phyloP scores from a whole-genome alignment of 1,284 basidiomycete genomes.

The Heterobasidion parviporum region DNA sequence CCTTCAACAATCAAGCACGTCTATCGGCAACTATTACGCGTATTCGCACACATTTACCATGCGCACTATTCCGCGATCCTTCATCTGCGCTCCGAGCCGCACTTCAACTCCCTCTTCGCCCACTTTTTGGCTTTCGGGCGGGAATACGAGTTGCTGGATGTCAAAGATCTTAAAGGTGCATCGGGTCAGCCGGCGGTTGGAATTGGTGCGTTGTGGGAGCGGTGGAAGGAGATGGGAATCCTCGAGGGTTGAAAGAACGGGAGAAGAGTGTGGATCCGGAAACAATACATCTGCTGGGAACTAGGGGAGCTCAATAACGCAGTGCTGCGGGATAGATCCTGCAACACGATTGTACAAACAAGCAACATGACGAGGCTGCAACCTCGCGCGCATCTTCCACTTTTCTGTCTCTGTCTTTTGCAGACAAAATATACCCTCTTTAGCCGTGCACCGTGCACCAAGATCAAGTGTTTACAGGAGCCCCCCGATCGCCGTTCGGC shows the following conservation, averaged over 20 bases:
- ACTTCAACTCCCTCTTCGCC: conserved; percentile 97
- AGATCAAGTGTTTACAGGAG: too few species aligned
- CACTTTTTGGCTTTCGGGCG: conserved; percentile 94
- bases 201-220: conserved; percentile 82
- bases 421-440: too few species aligned
- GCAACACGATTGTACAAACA: too few species aligned
- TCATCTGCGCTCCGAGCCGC: conserved; percentile 91
- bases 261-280: too few species aligned
- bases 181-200: conserved; percentile 49
- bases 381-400: too few species aligned
- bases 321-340: too few species aligned
- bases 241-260: conserved; percentile 30
- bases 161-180: conserved; percentile 81
- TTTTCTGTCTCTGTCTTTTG: too few species aligned
- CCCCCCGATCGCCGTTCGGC: too few species aligned
- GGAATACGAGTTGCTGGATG: conserved; percentile 87
- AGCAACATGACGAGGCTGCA: too few species aligned
- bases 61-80: conserved; percentile 90
- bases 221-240: conserved; percentile 81
- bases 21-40: conserved; percentile 93
- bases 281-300: too few species aligned
- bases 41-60: conserved; percentile 98
- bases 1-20: conserved; percentile 93
- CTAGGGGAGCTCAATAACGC: too few species aligned
- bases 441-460: too few species aligned